phyloP scores from a whole-genome alignment of 2,329 filamentous ascomycete species.

The Trichoderma brevicompactum region DNA sequence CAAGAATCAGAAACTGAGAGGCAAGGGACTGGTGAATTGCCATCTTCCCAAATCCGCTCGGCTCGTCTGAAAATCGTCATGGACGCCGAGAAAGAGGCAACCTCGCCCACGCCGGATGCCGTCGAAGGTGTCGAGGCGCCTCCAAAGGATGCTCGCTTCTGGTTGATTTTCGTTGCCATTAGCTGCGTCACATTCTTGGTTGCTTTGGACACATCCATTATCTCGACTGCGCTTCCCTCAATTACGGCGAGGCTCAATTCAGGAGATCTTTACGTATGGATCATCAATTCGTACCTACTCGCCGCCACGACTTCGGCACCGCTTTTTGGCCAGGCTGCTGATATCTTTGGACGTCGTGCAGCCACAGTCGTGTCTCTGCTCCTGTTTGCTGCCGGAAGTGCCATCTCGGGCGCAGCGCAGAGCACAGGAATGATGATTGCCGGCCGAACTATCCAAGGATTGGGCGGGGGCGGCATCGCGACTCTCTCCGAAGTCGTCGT shows the following conservation, averaged over 20 bases:
- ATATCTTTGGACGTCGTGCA: slow-evolving; percentile 57
- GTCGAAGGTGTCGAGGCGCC: neutral
- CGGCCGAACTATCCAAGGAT: slow-evolving; percentile 54
- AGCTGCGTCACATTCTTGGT: slow-evolving; percentile 42
- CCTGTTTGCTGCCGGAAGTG: slow-evolving; percentile 58
- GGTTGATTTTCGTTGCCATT: slow-evolving; percentile 31
- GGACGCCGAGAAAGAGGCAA: neutral
- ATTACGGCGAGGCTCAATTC: slow-evolving; percentile 4
- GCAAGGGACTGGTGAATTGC: neutral
- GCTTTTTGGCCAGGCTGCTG: slow-evolving; percentile 51
- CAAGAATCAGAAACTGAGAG: neutral
- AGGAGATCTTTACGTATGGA: slow-evolving; percentile 12
- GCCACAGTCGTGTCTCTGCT: slow-evolving; percentile 46
- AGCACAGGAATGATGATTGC: slow-evolving; percentile 54
- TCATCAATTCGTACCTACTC: slow-evolving; percentile 19
- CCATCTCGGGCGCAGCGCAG: slow-evolving; percentile 53
- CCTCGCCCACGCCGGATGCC: neutral
- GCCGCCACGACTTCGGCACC: slow-evolving; percentile 33
- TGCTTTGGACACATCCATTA: slow-evolving; percentile 55
- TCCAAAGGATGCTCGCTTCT: slow-evolving; percentile 6
- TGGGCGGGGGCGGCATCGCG: slow-evolving; percentile 44
- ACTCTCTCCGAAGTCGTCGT: slow-evolving; percentile 40
- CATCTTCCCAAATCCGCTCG: neutral
- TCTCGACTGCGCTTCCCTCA: slow-evolving; percentile 61
- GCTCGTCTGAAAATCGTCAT: neutral